phyloP scores from a whole-genome alignment of 306 rosid genomes.

The Herpetospermum pedunculosum region DNA sequence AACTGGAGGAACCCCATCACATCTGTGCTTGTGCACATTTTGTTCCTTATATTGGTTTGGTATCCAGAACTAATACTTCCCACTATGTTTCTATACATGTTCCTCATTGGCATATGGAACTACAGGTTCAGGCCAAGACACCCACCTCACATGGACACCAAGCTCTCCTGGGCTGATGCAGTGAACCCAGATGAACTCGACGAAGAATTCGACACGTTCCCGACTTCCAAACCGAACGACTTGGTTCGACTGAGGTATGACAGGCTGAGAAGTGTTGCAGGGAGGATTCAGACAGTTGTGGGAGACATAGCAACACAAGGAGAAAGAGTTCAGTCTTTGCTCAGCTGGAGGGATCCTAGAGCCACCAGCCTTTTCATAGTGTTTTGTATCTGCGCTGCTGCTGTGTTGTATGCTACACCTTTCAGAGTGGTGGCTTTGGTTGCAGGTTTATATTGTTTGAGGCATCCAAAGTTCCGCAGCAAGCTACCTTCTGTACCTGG shows the following conservation, averaged over 20 bases:
- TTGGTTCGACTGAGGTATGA: constrained; percentile 80
- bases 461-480: constrained; percentile 83
- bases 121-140: constrained; percentile 54
- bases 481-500: constrained; percentile 71
- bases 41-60: constrained; percentile 62
- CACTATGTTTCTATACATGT: constrained; percentile 81
- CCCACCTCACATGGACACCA: constrained; percentile 86
- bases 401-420: constrained; percentile 59
- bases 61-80: constrained; percentile 91
- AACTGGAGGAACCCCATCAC: constrained; percentile 77
- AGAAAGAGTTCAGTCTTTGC: constrained; percentile 69
- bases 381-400: constrained; percentile 62
- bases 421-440: constrained; percentile 64
- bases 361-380: constrained; percentile 67
- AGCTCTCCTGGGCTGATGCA: constrained; percentile 82
- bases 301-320: constrained; percentile 98
- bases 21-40: constrained; percentile 61
- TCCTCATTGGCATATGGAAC: constrained; percentile 91
- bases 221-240: constrained; percentile 53
- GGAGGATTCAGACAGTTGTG: constrained; percentile 83
- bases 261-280: constrained; percentile 78
- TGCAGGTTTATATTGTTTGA: constrained; percentile 49
- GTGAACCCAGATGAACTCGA: constrained; percentile 79
- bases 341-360: constrained; percentile 92
- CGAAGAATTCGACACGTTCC: constrained; percentile 92